Evolutionary conservation across 768 basidiomycete species (phyloP), one percentile per base, ranked within the genome.

Genomic region (Pholiota microspora): DNA sequence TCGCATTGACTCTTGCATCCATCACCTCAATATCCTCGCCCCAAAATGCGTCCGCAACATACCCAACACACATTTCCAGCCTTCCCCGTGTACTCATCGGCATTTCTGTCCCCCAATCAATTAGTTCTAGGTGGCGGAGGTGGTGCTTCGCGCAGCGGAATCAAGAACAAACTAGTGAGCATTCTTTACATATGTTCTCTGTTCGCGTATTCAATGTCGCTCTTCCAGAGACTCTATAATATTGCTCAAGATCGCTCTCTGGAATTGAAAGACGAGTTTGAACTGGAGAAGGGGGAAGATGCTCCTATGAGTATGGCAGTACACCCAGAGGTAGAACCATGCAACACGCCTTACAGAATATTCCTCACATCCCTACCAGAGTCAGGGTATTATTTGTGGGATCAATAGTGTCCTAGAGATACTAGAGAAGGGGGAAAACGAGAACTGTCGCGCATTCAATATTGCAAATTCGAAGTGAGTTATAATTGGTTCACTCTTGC

Each of bases 301-400:
- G 90, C 89, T 4, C 95, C 97, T n/a, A 98, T 94, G 92, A 96
- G 94, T 67, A 86, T 98, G 78, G 86, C 88, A 15, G 80, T 83
- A 10, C 72, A 88, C 65, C 69, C 75, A 7, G 68, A 83, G 71
- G 91, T 89, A 68, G 57, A 71, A 58, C 16, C 27, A 16, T 36
- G 28, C 21, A 15, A 46, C 12, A 44, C 18, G 56, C 25, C 40
- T 56, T 45, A 48, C 28, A 28, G 52, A 34, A 32, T 51, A 29
- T 35, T 36, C 27, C 35, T 50, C 47, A 55, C 28, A 25, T 50
- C 29, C 12, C 18, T 35, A 31, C 51, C 35, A 82, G 79, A 72
- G 67, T 46, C 74, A 78, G 66, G 73, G 73, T 58, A 59, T 98
- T 49, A 80, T 88, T 0, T 95, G 94, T 59, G 96, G 96, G 12